These are phyloP conservation scores for Pleurotus salmoneostramineus DNA, from an alignment of 768 basidiomycete genomes.

Conservation along the genomic window DNA sequence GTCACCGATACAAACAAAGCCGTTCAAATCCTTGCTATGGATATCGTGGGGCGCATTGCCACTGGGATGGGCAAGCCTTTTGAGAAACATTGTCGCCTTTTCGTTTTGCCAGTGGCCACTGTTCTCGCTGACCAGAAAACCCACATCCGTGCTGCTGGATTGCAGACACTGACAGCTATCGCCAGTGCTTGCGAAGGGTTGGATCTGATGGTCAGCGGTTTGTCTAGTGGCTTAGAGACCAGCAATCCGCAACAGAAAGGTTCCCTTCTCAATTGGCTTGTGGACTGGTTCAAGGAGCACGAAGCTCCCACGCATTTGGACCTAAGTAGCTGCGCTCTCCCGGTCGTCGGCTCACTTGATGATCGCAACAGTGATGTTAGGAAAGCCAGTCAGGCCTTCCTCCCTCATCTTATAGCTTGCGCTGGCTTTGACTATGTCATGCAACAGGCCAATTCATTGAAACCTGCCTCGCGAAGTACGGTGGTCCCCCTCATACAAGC, in stretches of 20 bases:
- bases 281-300: constrained; percentile 72
- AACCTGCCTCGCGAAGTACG: constrained; percentile 84
- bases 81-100: constrained; percentile 81
- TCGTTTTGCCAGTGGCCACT: constrained; percentile 71
- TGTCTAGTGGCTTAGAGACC: constrained; percentile 79
- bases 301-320: constrained; percentile 56
- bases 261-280: constrained; percentile 75
- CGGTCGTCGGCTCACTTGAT: constrained; percentile 76
- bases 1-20: constrained; percentile 92
- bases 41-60: constrained; percentile 87
- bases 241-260: constrained; percentile 86
- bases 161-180: constrained; percentile 79
- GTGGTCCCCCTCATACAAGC: constrained; percentile 88
- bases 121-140: constrained; percentile 94
- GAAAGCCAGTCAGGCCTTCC: constrained; percentile 80
- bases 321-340: constrained; percentile 60
- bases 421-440: constrained; percentile 85
- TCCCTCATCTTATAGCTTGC: constrained; percentile 70
- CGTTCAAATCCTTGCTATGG: constrained; percentile 86
- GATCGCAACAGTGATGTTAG: constrained; percentile 90
- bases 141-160: constrained; percentile 72
- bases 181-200: constrained; percentile 80
- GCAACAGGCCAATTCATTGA: constrained; percentile 81
- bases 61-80: constrained; percentile 95
- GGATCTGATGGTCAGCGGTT: constrained; percentile 74